Base-by-base conservation (phyloP, 768 basidiomycete species). In the Podaxis rugospora region DNA sequence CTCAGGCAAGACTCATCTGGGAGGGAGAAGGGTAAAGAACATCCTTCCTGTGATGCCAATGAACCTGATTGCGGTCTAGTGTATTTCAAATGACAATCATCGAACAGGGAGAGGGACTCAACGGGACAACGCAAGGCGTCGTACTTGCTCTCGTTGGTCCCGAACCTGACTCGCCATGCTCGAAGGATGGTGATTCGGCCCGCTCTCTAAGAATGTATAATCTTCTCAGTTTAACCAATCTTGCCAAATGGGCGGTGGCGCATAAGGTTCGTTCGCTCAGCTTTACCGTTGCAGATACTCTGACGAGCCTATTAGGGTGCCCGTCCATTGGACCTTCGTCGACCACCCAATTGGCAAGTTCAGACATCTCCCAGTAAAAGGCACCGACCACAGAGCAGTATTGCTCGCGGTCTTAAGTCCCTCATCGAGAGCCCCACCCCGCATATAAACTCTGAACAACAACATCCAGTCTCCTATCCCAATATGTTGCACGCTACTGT, bases 71-170 rank as follows among this genome's bases (percentile, higher is more conserved):
- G 5, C 21, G 14, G 21, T 44, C 55, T 56, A 93, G 92, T 50
- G 86, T 94, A 11, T 83, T 83, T 69, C 91, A 94, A 69, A 84
- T 93, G 83, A 79, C 87, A 0, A 71, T 92, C 25, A 78, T 94
- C 3, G 92, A 94, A 71, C 74, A 81, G 4, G 89, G 87, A 53
- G 81, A 83, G 62, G 77, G 78, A 39, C 76, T 74, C 21, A 75
- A 75, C 62, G 77, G 76, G 6, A 74, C 67, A 11, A 84, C 84
- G 1, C 86, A 89, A 67, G 91, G 92, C 13, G 90, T 94, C 18
- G 85, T 92, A 27, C 78, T 94, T 2, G 84, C 83, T 3, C 80
- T 94, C 27, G 87, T 93, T 5, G 87, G 90, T 18, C 83, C 87
- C 0, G 82, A 85, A 18, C 68, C 76, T 2, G 83, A 84, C 21